phyloP scores from a whole-genome alignment of 441 rosid species.

The Flueggea neowawraea region DNA sequence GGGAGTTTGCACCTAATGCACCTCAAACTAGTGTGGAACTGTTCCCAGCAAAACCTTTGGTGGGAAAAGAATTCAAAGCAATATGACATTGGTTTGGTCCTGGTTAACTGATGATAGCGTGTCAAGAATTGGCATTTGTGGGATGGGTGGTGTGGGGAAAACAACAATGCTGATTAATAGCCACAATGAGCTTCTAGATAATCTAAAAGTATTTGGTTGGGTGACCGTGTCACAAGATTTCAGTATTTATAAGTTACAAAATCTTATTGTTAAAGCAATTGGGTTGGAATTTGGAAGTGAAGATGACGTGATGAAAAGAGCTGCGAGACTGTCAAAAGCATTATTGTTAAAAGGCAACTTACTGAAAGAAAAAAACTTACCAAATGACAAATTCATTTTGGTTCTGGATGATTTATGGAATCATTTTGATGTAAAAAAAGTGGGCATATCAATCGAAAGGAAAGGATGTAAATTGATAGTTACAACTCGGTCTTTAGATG shows the following conservation, averaged over 20 bases:
- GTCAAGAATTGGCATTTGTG: slow-evolving; percentile 11
- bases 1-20: no score
- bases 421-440: background rate
- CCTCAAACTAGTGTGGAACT: no score
- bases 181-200: background rate
- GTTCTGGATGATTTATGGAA: slow-evolving; percentile 15
- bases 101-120: slow-evolving; percentile 1
- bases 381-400: background rate
- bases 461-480: slow-evolving; percentile 12
- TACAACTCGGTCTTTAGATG: slow-evolving; percentile 9
- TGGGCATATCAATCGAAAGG: slow-evolving; percentile 2
- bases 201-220: background rate
- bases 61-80: background rate
- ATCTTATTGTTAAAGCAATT: background rate
- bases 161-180: slow-evolving; percentile 7
- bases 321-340: background rate
- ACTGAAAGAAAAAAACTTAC: no score
- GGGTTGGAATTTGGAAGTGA: background rate
- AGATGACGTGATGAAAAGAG: slow-evolving; percentile 5
- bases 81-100: slow-evolving; percentile 2
- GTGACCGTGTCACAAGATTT: slow-evolving; percentile 8
- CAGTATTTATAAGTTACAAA: slow-evolving; percentile 8
- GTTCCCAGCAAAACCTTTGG: background rate
- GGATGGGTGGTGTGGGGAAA: slow-evolving; percentile 20
- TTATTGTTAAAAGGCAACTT: background rate